Conservation (phyloP, 257 asterid genomes). For the Petrea volubilis region DNA sequence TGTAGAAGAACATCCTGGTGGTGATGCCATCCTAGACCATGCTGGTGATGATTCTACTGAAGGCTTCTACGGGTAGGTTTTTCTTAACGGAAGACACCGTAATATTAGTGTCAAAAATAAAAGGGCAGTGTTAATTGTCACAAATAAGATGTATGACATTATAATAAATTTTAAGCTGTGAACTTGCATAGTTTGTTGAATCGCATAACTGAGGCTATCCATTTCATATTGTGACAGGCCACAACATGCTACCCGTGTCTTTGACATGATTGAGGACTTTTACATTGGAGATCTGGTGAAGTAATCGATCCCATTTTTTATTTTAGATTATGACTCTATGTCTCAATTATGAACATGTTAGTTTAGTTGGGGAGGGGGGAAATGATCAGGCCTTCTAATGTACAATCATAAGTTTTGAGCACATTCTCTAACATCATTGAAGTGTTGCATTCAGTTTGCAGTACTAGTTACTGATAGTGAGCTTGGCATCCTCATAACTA, state of each 20-base stretch:
- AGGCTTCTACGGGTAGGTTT: slow-evolving; percentile 78
- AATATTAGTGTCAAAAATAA: too few species aligned
- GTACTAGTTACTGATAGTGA: neutral
- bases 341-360: neutral
- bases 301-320: slow-evolving; percentile 25
- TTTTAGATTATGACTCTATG: neutral
- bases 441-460: too few species aligned
- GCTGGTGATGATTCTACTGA: slow-evolving; percentile 95
- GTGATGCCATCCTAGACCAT: slow-evolving; percentile 87
- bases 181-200: neutral
- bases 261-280: slow-evolving; percentile 88
- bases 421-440: too few species aligned
- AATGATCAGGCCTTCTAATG: too few species aligned
- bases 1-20: slow-evolving; percentile 98
- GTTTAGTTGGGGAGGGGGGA: too few species aligned
- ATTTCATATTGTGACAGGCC: slow-evolving; percentile 57
- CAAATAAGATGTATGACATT: too few species aligned
- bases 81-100: neutral
- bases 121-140: too few species aligned
- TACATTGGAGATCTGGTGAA: slow-evolving; percentile 63
- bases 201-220: neutral
- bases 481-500: neutral
- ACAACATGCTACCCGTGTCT: slow-evolving; percentile 90
- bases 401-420: too few species aligned
- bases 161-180: too few species aligned